Conservation (phyloP, 768 basidiomycete species). For the Auricularia sp. region DNA sequence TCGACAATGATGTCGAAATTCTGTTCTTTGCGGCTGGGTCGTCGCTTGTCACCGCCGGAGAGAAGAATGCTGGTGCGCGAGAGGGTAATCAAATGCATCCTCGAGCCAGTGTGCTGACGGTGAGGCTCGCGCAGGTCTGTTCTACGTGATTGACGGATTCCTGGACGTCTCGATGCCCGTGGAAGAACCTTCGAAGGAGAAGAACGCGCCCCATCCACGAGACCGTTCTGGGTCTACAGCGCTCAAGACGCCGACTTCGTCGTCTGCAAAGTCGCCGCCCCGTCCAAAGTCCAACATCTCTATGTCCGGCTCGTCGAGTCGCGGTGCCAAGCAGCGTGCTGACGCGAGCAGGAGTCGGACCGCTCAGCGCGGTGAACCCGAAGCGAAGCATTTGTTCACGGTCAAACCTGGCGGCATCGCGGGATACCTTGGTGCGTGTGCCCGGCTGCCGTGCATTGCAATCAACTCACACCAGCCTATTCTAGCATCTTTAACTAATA, state of each 20-base stretch:
- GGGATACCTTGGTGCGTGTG: constrained; percentile 70
- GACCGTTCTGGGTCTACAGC: neutral
- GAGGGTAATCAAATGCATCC: neutral
- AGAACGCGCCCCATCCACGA: neutral
- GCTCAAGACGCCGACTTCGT: neutral
- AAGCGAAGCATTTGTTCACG: constrained; percentile 71
- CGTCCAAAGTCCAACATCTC: neutral
- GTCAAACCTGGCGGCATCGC: constrained; percentile 97
- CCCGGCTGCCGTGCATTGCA: neutral
- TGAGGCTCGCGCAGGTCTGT: constrained; percentile 44
- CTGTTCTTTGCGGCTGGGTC: constrained; percentile 84
- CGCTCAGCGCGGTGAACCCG: neutral
- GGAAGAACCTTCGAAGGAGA: constrained; percentile 18
- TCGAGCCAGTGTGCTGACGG: neutral
- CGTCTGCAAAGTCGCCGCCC: neutral
- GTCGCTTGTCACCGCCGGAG: constrained; percentile 78
- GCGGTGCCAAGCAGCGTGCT: neutral
- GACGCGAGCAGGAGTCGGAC: neutral
- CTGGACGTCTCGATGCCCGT: constrained; percentile 78
- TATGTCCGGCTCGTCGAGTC: neutral
- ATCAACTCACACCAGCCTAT: neutral
- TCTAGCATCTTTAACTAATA: constrained; percentile 78
- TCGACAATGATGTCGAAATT: constrained; percentile 96
- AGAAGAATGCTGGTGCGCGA: constrained; percentile 65
- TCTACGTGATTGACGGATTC: constrained; percentile 94